Conservation (phyloP, 139 green algal genomes). For the Zygnema cylindricum region DNA sequence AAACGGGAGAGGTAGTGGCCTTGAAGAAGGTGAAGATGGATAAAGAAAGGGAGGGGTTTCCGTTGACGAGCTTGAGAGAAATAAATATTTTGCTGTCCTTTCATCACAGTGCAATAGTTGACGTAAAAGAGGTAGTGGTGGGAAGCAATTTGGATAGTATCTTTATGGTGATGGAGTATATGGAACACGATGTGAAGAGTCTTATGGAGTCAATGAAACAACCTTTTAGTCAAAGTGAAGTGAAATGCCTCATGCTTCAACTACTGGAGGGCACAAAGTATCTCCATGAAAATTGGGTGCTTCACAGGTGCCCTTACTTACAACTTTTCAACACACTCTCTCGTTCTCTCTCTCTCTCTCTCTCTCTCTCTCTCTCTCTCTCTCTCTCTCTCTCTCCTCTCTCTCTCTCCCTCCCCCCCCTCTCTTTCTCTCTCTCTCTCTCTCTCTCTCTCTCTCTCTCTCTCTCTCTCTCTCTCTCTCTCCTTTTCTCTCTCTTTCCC, state of each 20-base stretch:
- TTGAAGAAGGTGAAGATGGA: slow-evolving; percentile 98
- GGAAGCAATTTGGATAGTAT: slow-evolving; percentile 68
- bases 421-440: neutral
- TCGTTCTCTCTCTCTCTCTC: neutral
- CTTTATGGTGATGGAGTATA: slow-evolving; percentile 99
- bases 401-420: neutral
- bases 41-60: slow-evolving; percentile 91
- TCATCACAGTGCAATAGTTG: slow-evolving; percentile 90
- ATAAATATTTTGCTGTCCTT: slow-evolving; percentile 96
- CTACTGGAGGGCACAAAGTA: slow-evolving; percentile 85
- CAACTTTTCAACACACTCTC: neutral
- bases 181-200: slow-evolving; percentile 93
- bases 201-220: slow-evolving; percentile 77
- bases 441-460: too few relatives aligned
- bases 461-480: neutral
- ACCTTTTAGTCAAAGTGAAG: slow-evolving; percentile 75
- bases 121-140: slow-evolving; percentile 89
- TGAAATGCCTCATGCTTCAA: slow-evolving; percentile 87
- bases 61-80: slow-evolving; percentile 91
- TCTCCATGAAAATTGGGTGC: slow-evolving; percentile 90
- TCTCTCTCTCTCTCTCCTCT: neutral
- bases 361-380: neutral
- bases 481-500: neutral
- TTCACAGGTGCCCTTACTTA: slow-evolving; percentile 69
- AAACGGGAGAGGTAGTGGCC: slow-evolving; percentile 80